Base-by-base conservation (phyloP, 768 basidiomycete species). In the Cantharellus cinnabarinus region DNA sequence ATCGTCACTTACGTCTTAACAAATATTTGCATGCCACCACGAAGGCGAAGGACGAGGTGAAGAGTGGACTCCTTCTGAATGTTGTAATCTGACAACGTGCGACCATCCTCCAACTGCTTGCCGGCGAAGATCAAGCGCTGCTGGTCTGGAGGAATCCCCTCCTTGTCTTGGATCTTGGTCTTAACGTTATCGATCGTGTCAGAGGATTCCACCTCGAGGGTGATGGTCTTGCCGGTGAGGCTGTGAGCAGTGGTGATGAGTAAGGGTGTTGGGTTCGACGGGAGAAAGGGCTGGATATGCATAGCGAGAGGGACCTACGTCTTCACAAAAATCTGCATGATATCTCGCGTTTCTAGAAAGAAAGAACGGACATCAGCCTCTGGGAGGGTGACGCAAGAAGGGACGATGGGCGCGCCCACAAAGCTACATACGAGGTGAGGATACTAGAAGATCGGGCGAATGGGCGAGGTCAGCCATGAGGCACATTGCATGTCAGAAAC, bases 31-130 rank as follows among this genome's bases (percentile, higher is more conserved):
- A 72, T 71, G 62, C 72, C 72, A 64, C 71, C 72, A 60, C 72
- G 68, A 1, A 73, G 65, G 56, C 71, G 67, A 14, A 72, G 67
- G 44, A 73, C 85, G 65, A 98, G 73, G 74, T 98, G 94, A 61
- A 99, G 85, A 62, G 94, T 98, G 39, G 90, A 95, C 76, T 98
- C 94, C 79, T 97, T 97, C 76, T 98, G 95, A 69, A 99, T 94
- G 77, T 94, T 93, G 65, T 93, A 93, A 76, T 90, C 89, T 70
- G 74, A 84, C 63, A 91, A 83, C 62, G 87, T 98, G 71, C 91
- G 87, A 63, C 95, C 95, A 74, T 99, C 95, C 76, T 98, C 94
- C 66, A 99, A 85, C 73, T 97, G 94, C 76, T 99, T 97, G 66
- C 94, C 94, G 58, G 94, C 94, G 71, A 98, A 99, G 77, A 98